phyloP scores from a whole-genome alignment of 1,284 basidiomycete species.

The Chalciporus sp. region DNA sequence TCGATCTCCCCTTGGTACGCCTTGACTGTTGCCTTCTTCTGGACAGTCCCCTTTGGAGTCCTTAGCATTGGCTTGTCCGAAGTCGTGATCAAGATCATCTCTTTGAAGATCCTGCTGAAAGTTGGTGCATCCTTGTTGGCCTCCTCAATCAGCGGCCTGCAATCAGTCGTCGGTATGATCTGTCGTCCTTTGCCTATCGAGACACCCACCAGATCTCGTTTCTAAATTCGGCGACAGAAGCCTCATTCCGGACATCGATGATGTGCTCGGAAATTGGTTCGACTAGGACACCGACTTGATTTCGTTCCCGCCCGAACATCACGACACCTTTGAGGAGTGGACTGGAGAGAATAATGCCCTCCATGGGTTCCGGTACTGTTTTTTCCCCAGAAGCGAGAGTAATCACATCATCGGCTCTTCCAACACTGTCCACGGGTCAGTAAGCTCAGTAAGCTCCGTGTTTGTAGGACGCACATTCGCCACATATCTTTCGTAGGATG shows the following conservation, averaged over 20 bases:
- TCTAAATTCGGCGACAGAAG: conserved; percentile 25
- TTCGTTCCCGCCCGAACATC: conserved; percentile 36
- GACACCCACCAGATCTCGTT: conserved; percentile 35
- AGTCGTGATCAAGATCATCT: conserved; percentile 28
- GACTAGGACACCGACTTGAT: conserved; percentile 40
- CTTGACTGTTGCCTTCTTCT: conserved; percentile 22
- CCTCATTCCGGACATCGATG: conserved; percentile 24
- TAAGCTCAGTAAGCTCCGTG: background rate
- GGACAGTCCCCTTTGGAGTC: conserved; percentile 29
- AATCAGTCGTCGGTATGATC: too few species aligned
- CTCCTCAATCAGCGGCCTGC: conserved; percentile 29
- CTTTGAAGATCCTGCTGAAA: conserved; percentile 35
- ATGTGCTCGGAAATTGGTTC: conserved; percentile 26
- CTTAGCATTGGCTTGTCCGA: conserved; percentile 23
- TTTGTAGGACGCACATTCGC: conserved; percentile 20
- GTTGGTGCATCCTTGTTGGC: conserved; percentile 30
- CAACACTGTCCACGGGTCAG: conserved; percentile 8
- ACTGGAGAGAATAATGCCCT: conserved; percentile 23
- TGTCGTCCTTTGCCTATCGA: background rate
- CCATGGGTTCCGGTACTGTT: conserved; percentile 26
- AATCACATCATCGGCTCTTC: conserved; percentile 30
- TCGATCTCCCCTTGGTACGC: conserved; percentile 30
- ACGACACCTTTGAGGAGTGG: conserved; percentile 29
- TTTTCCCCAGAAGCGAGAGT: conserved; percentile 26
- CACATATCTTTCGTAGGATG: conserved; percentile 35